Percentiles rank a stretch among this genome's conserved stretches.
Conservation (phyloP, 495 filamentous ascomycete species). For the Aspergillus avenaceus region DNA sequence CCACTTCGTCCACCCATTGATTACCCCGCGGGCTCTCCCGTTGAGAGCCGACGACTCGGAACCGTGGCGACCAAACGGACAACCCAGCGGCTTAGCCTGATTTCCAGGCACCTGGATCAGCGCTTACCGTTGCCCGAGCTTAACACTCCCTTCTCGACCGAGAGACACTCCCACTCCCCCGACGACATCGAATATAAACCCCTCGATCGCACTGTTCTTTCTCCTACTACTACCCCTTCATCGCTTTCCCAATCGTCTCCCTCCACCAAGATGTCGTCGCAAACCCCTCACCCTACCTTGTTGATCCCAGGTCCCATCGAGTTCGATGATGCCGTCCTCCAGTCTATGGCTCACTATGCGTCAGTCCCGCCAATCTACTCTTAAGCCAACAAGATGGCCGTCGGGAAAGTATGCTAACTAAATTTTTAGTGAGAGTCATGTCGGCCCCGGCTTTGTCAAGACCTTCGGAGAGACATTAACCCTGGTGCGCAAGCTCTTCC, state of each 20-base stretch:
- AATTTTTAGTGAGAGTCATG: slow-evolving; percentile 79
- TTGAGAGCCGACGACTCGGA: slow-evolving; percentile 34
- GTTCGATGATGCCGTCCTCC: slow-evolving; percentile 94
- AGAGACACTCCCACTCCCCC: slow-evolving; percentile 48
- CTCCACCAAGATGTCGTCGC: slow-evolving; percentile 64
- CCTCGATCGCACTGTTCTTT: slow-evolving; percentile 35
- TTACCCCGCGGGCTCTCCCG: slow-evolving; percentile 37
- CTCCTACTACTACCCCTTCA: slow-evolving; percentile 11
- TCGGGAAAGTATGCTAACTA: neutral
- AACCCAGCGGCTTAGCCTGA: slow-evolving; percentile 69
- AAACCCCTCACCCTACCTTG: slow-evolving; percentile 75
- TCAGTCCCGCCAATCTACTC: slow-evolving; percentile 35
- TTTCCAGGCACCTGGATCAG: slow-evolving; percentile 74
- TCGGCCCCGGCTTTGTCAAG: slow-evolving; percentile 80
- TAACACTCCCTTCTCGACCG: slow-evolving; percentile 65
- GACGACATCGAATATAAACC: slow-evolving; percentile 59
- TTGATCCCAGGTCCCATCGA: slow-evolving; percentile 97
- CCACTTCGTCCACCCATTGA: slow-evolving; percentile 4
- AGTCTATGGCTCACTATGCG: slow-evolving; percentile 96
- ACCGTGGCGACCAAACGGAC: slow-evolving; percentile 54
- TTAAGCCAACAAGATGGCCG: neutral
- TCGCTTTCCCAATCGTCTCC: slow-evolving; percentile 3
- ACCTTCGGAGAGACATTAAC: slow-evolving; percentile 85
- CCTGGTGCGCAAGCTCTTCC: slow-evolving; percentile 88
- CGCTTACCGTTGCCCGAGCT: slow-evolving; percentile 55